Base-by-base conservation (phyloP, 352 stramenopile genomes). In the Phytophthora tubulina region DNA sequence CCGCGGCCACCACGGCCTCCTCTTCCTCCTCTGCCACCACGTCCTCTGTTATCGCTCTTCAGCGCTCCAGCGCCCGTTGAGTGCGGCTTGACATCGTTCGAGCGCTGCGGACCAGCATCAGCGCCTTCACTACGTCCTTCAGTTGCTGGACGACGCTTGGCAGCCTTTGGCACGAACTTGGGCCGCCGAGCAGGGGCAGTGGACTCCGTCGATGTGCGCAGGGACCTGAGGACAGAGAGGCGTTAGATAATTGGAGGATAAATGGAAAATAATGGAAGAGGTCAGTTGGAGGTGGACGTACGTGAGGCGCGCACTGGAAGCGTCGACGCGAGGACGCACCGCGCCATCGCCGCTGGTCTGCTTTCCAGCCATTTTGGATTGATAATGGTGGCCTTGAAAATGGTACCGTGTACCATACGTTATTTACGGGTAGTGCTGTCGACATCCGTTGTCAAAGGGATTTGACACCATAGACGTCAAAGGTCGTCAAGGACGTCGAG, bases 101-200 rank as follows among this genome's bases (percentile, higher is more conserved):
- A 42, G 31, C 54, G 53, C 17, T 63, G 67, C 31, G 54, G 27
- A 8, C 39, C 21, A 41, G 49, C 11, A 3, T 46, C 14, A 6
- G 27, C 42, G 4, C 39, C 59, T n/a, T 81, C 73, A 1, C 38
- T 59, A 15, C 53, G 60, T 6, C 55, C 74, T 49, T 89, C 78
- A 10, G 67, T 41, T 14, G 38, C 67, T 32, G 84, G 53, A 50
- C 85, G 86, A 32, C 88, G 82, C 59, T 89, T 89, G 2, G 80
- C 78, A 45, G 83, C 85, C 68, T 93, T 95, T 5, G 88, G 88
- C 4, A 93, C 84, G 63, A 95, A 95, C 80, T 95, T 94, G 44
- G 84, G 86, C 21, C 85, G 81, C 10, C 86, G 84, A 14, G 79
- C 69, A 51, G 80, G 66, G 2, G 75, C 77, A n/a, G 51, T 55